phyloP scores from a whole-genome alignment of 73 alveolate genomes.

The Urostyla sp. region DNA sequence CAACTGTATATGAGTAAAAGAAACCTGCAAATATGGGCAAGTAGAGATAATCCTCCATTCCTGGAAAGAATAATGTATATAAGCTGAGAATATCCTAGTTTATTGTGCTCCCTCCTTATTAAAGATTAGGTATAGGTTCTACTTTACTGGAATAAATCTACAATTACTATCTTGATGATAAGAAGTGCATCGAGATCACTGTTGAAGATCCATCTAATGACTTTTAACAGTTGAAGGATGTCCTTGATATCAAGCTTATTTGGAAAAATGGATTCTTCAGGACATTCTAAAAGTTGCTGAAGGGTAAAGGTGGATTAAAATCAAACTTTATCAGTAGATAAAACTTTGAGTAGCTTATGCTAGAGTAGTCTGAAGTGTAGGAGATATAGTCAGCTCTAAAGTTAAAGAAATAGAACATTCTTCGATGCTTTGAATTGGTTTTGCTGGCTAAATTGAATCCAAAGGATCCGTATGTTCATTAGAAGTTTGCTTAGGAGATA shows the following conservation, averaged over 20 bases:
- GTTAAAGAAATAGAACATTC: slow-evolving; percentile 17
- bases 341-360: slow-evolving; percentile 29
- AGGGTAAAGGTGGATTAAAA: not conserved
- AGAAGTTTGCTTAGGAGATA: slow-evolving; percentile 38
- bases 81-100: slow-evolving; percentile 45
- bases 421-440: slow-evolving; percentile 36
- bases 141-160: slow-evolving; percentile 25
- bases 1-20: slow-evolving; percentile 40
- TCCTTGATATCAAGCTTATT: slow-evolving; percentile 35
- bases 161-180: slow-evolving; percentile 27
- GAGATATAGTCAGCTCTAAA: slow-evolving; percentile 1
- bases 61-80: not conserved
- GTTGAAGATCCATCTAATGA: slow-evolving; percentile 64
- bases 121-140: slow-evolving; percentile 55
- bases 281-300: not conserved
- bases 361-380: not conserved
- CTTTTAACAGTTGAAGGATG: slow-evolving; percentile 47
- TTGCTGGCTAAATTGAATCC: slow-evolving; percentile 5
- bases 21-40: not conserved
- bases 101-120: slow-evolving; percentile 50
- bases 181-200: slow-evolving; percentile 46
- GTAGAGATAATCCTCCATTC: not conserved
- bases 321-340: not conserved
- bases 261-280: slow-evolving; percentile 41
- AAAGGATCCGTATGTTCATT: slow-evolving; percentile 27